phyloP scores from a whole-genome alignment of 805 yeast species.

The Spencermartinsiella europaea region DNA sequence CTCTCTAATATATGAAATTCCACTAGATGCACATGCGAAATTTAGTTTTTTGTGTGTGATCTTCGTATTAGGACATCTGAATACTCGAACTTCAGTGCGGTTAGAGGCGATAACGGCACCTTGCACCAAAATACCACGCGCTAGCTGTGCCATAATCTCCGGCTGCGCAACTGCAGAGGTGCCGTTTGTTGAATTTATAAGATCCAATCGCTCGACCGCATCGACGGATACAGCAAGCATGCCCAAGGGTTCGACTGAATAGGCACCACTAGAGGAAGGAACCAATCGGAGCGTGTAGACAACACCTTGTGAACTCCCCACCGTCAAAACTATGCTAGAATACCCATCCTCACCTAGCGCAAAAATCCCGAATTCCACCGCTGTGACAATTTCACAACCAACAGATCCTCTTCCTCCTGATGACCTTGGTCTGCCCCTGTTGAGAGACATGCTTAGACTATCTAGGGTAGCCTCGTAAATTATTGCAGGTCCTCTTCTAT shows the following conservation, averaged over 20 bases:
- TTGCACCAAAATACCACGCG: slow-evolving; percentile 55
- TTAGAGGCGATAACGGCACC: slow-evolving; percentile 59
- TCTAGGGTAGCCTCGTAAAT: slow-evolving; percentile 29
- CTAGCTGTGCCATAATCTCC: slow-evolving; percentile 50
- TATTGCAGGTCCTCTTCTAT: slow-evolving; percentile 68
- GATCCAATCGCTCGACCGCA: slow-evolving; percentile 50
- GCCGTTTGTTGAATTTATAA: slow-evolving; percentile 57
- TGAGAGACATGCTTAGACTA: not conserved
- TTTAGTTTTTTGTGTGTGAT: slow-evolving; percentile 59
- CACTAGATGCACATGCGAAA: slow-evolving; percentile 45
- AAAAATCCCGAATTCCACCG: slow-evolving; percentile 69
- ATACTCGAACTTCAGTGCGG: slow-evolving; percentile 53
- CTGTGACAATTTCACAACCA: slow-evolving; percentile 39
- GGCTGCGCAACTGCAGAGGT: slow-evolving; percentile 59
- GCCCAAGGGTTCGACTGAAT: slow-evolving; percentile 49
- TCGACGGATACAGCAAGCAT: slow-evolving; percentile 45
- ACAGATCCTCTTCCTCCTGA: not conserved
- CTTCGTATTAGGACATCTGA: slow-evolving; percentile 57
- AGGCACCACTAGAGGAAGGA: slow-evolving; percentile 60
- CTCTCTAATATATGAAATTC: slow-evolving; percentile 44
- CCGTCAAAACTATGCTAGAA: slow-evolving; percentile 65
- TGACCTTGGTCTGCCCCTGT: slow-evolving; percentile 1
- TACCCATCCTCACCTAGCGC: slow-evolving; percentile 60
- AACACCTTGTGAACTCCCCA: slow-evolving; percentile 77
- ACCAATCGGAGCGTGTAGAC: slow-evolving; percentile 57